Conservation (phyloP, 2,329 filamentous ascomycete genomes). For the Phialocephala subalpina region DNA sequence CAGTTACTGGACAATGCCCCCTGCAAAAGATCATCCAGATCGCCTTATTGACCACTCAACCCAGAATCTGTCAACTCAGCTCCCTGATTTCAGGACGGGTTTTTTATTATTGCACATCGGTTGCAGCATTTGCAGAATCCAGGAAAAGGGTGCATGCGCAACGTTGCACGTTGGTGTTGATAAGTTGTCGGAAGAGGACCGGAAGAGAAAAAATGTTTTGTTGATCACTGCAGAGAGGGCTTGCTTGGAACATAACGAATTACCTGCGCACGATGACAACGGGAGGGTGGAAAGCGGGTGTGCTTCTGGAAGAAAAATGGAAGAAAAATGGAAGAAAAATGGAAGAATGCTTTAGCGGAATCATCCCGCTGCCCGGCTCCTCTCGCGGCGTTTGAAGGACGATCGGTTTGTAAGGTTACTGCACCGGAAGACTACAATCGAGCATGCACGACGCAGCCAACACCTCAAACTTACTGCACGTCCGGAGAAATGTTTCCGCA, state of each 20-base stretch:
- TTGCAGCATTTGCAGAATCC: neutral
- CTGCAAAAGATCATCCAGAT: slow-evolving; percentile 3
- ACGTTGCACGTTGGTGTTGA: neutral
- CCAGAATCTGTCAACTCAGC: neutral
- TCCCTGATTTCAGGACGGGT: neutral
- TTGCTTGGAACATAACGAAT: neutral
- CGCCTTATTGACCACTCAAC: neutral
- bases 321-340: no score
- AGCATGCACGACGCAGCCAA: neutral
- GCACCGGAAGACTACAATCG: neutral
- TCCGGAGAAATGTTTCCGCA: no score
- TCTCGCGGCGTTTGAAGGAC: no score
- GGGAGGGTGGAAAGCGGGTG: neutral
- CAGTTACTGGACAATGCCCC: neutral
- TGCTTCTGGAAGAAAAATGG: neutral
- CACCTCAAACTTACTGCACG: neutral
- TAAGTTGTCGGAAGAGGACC: neutral
- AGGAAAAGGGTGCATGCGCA: neutral
- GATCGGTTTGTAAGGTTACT: neutral
- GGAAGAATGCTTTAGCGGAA: neutral
- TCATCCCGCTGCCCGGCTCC: no score
- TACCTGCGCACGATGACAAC: no score
- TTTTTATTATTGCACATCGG: neutral
- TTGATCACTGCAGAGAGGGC: neutral
- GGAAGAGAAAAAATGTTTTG: neutral